Evolutionary conservation across 192 early-diverging fungal species (phyloP).

Genomic region (Gonapodya sp.): DNA sequence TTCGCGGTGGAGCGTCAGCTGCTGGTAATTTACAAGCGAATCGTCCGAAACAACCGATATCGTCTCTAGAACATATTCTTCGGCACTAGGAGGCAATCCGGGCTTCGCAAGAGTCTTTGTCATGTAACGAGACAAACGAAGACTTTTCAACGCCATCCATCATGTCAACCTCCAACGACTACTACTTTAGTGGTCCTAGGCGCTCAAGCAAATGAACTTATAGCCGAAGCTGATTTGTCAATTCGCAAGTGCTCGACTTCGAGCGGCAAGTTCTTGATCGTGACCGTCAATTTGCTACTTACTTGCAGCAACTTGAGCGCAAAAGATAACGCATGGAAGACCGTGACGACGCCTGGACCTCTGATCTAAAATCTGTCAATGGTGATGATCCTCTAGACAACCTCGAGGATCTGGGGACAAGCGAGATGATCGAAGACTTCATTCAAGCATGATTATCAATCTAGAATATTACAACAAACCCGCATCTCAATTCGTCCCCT

Average conservation of each 20-base stretch:
- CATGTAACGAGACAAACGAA: too few species aligned
- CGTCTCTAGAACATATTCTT: too few species aligned
- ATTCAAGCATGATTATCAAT: neutral
- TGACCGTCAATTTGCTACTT: neutral
- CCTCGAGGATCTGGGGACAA: neutral
- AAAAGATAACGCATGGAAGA: too few species aligned
- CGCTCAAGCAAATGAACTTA: neutral
- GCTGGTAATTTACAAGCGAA: too few species aligned
- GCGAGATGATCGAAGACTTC: neutral
- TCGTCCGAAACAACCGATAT: too few species aligned
- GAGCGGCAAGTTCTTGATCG: neutral
- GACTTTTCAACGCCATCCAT: too few species aligned
- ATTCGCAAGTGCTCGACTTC: neutral
- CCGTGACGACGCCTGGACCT: neutral
- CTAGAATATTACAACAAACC: neutral
- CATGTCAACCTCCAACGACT: too few species aligned
- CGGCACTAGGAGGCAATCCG: neutral
- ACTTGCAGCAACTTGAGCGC: neutral
- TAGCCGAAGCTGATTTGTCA: neutral
- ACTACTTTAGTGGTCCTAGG: too few species aligned
- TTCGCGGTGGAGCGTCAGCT: slow-evolving; percentile 1
- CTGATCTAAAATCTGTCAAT: neutral
- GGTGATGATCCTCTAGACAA: neutral
- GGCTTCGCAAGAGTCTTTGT: neutral
- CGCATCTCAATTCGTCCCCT: neutral